phyloP scores from a whole-genome alignment of 805 yeast genomes.

The Kluyveromyces nonfermentans region DNA sequence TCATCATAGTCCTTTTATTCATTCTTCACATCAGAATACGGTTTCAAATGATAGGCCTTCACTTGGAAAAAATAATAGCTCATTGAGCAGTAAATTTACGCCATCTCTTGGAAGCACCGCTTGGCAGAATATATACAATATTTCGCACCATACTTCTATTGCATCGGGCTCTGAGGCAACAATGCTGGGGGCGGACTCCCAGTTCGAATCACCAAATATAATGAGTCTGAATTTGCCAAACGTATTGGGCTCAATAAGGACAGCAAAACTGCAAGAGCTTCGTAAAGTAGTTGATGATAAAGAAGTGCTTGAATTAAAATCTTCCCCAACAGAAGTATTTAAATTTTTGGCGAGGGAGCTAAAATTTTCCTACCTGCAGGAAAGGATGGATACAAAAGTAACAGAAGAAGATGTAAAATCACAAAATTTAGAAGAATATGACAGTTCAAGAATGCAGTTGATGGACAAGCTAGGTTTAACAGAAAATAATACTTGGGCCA shows the following conservation, averaged over 20 bases:
- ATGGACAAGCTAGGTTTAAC: conserved; percentile 25
- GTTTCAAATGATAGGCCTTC: conserved; percentile 11
- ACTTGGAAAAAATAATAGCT: conserved; percentile 8
- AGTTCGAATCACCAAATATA: conserved; percentile 16
- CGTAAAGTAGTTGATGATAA: conserved; percentile 6
- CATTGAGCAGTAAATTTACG: conserved; percentile 14
- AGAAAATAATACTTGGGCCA: conserved; percentile 27
- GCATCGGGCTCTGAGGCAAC: conserved; percentile 5
- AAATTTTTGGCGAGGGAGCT: conserved; percentile 27
- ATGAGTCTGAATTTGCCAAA: conserved; percentile 25
- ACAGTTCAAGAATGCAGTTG: conserved; percentile 14
- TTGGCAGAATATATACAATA: conserved; percentile 3
- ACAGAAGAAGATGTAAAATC: conserved; percentile 7
- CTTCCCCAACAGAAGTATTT: conserved; percentile 26
- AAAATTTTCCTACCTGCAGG: conserved; percentile 22
- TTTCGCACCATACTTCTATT: conserved; percentile 7
- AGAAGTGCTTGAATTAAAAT: conserved; percentile 14
- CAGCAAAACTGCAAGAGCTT: conserved; percentile 12
- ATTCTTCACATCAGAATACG: neutral
- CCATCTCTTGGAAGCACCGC: conserved; percentile 7
- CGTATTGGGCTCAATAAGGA: conserved; percentile 21
- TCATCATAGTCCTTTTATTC: neutral
- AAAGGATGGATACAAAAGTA: conserved; percentile 6
- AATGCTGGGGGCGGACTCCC: conserved; percentile 5
- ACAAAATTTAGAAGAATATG: conserved; percentile 10